Base-by-base conservation (phyloP, 352 stramenopile genomes). In the Pythium dissotocum region DNA sequence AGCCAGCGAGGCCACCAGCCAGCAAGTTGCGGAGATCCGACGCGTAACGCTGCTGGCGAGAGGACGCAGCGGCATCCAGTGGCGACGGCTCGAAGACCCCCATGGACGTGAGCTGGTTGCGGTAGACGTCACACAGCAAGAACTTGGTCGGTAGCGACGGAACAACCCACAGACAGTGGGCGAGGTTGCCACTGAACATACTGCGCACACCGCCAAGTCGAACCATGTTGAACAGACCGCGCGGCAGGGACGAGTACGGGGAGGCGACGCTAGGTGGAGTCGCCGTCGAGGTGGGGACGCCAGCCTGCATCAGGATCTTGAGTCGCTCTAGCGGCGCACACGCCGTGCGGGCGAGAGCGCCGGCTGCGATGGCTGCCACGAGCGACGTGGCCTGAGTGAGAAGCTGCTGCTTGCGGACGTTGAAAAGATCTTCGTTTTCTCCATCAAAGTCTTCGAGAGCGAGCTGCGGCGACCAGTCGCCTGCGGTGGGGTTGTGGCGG, bases 141-240 rank as follows among this genome's bases (percentile, higher is more conserved):
- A 94, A 89, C 62, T 94, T 94, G 48, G 83, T 88, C 14, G 86
- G 85, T 28, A 96, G 79, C 26, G 83, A 91, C 33, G 86, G 86
- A n/a, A 94, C 73, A 24, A 93, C 72, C 82, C 84, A 90, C n/a
- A 93, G 73, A 61, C 86, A 94, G 62, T 96, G 86, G 6, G 79
- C 76, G 4, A 94, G 70, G 63, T 96, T 96, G 18, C 88, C 88
- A 38, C 82, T 92, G 66, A 85, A 94, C 53, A 94, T 66, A 59
- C 83, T 89, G 24, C 81, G 73, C 9, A 65, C 53, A 12, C 87
- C 87, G 26, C 77, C 75, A 6, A 91, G 72, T 30, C 80, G 79
- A n/a, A 84, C 73, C 85, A 95, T 93, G 66, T 89, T 91, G 30
- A 79, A 18, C 38, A 91, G 75, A 12, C 87, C 87, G 38, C 77